These are phyloP conservation scores for Mycosarcoma maydis DNA, from an alignment of 1,284 basidiomycete genomes.

Conservation along the genomic window DNA sequence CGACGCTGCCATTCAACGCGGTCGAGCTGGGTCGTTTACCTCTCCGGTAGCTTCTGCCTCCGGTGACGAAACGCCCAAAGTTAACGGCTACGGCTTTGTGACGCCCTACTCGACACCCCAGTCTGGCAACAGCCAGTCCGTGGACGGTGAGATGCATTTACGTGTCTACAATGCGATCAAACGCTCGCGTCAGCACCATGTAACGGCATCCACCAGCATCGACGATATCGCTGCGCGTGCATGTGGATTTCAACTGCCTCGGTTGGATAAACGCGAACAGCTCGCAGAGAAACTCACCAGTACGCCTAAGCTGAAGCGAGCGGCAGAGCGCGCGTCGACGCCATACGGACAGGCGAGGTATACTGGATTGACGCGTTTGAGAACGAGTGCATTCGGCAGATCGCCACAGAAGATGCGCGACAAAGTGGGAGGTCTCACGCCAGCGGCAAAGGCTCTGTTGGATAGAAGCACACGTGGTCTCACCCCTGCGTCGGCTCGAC, in stretches of 20 bases:
- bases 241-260: constrained; percentile 17
- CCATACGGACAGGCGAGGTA: constrained; percentile 36
- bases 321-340: background rate
- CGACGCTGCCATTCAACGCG: constrained; percentile 55
- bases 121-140: background rate
- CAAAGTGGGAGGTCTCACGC: constrained; percentile 13
- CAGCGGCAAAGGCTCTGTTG: constrained; percentile 33
- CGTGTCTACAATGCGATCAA: constrained; percentile 30
- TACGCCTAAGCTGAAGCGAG: background rate
- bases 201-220: no score
- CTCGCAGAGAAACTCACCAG: constrained; percentile 14
- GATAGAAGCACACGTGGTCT: constrained; percentile 19
- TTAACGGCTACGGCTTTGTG: constrained; percentile 59
- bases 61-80: constrained; percentile 26
- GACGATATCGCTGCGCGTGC: background rate
- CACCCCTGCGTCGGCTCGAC: background rate
- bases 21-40: constrained; percentile 10
- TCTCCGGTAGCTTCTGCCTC: constrained; percentile 1
- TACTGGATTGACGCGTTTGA: constrained; percentile 6
- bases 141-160: constrained; percentile 22
- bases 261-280: constrained; percentile 10
- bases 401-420: no score
- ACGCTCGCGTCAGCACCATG: background rate
- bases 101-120: constrained; percentile 38
- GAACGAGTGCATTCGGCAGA: constrained; percentile 6